A percentile compares a stretch with the other conserved stretches of the same genome.
Conservation (phyloP, 345 rosid genomes). For the Acer campestre region DNA sequence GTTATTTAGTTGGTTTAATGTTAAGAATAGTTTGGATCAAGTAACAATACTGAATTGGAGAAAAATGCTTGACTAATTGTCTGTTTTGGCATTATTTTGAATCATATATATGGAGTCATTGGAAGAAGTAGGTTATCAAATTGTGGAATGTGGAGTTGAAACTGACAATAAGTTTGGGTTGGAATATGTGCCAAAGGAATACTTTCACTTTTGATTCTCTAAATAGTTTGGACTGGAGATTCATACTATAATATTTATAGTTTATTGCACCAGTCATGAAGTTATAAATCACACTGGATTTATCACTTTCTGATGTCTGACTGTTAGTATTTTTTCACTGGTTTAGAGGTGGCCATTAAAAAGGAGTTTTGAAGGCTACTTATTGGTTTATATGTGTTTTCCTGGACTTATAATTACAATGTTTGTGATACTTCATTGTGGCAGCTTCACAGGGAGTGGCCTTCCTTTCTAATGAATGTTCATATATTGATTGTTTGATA, state of each 20-base stretch:
- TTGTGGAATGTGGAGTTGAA: background rate
- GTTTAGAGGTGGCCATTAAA: background rate
- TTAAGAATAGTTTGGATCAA: background rate
- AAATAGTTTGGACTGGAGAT: background rate
- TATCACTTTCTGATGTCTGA: background rate
- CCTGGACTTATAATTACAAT: background rate
- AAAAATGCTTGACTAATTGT: background rate
- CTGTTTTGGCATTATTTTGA: background rate
- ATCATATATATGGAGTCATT: background rate
- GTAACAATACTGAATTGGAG: background rate
- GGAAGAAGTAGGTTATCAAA: background rate
- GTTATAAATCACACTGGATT: background rate
- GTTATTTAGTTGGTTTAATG: slow-evolving; percentile 6
- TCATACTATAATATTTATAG: background rate
- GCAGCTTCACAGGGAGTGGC: background rate
- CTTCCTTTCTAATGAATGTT: background rate
- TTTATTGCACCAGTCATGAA: background rate
- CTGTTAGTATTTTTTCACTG: background rate
- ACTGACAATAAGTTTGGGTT: background rate
- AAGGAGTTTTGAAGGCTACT: background rate
- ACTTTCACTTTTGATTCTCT: background rate
- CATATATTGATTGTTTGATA: background rate
- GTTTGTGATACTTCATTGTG: background rate
- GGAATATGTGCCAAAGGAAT: background rate
- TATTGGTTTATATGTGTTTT: background rate